Base-by-base conservation (phyloP, 208 protist species). In the Histomonas meleagridis region DNA sequence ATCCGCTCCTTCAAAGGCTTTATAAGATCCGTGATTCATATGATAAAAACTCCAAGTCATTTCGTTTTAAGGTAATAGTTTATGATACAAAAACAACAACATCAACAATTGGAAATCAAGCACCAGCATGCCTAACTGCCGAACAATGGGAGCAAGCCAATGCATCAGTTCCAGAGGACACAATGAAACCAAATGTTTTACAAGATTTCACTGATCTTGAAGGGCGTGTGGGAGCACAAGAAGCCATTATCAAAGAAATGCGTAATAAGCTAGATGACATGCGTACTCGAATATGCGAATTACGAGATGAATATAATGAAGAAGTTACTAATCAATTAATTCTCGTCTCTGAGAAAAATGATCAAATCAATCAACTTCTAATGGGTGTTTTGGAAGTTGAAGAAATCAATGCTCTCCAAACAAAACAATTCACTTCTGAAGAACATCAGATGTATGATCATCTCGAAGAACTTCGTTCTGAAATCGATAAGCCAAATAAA, bases 401-500 rank as follows among this genome's bases (percentile, higher is more conserved):
- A 86, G 76, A 86, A 86, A 48, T 55, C 38, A 38, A 32, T 38
- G 70, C 70, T 35, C 40, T 79, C n/a, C 46, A 12, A 10, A 46
- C 18, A 18, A 57, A 57, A 12, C 46, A 32, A 38, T 35, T 86
- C 0, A 57, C 76, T 57, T 23, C 40, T 26, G 46, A 86, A 55
- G 76, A 86, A 57, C 40, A 55, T 51, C 26, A 86, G 38, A 18
- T 86, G 32, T 86, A 57, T 51, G 76, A 86, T 55, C 10, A 55
- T 32, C 46, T 86, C 38, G 46, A 86, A 55, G 55, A 86, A 57
- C 43, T 86, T 3, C n/a, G 55, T 55, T 26, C n/a, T 40, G 76
- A 86, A 57, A 48, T 86, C 18, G 16, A 86, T 35, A 86, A 86
- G 28, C 76, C 76, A 57, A 86, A 86, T 38, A 12, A 86, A 38